Conservation (phyloP, 768 basidiomycete species). For the Lanmaoa rubissima region DNA sequence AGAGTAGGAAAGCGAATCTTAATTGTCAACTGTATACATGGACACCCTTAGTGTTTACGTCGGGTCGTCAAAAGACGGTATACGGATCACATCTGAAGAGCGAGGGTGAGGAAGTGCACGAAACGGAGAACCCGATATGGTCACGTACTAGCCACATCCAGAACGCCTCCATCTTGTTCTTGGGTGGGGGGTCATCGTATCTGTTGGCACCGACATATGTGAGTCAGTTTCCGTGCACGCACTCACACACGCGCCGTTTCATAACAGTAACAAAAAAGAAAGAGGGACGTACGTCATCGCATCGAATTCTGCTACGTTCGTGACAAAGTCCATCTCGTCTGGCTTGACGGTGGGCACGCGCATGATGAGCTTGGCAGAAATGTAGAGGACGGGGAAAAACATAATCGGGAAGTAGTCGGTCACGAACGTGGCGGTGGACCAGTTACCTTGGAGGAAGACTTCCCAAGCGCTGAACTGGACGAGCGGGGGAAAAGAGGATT, state of each 20-base stretch:
- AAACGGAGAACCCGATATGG: background rate
- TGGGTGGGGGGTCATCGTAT: slow-evolving; percentile 28
- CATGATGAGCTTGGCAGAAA: slow-evolving; percentile 24
- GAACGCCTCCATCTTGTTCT: slow-evolving; percentile 24
- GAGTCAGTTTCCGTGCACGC: background rate
- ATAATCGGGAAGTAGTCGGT: slow-evolving; percentile 42
- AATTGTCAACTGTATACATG: background rate
- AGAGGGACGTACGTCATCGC: slow-evolving; percentile 20
- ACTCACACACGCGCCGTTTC: too few species aligned
- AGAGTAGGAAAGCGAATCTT: background rate
- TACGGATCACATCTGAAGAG: slow-evolving; percentile 8
- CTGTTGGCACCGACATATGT: slow-evolving; percentile 4
- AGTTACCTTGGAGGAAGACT: slow-evolving; percentile 40
- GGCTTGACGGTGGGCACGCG: slow-evolving; percentile 3
- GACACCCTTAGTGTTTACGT: background rate
- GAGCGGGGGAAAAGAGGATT: too few species aligned
- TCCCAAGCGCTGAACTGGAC: slow-evolving; percentile 39
- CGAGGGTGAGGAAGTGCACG: background rate
- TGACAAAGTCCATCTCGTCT: slow-evolving; percentile 29
- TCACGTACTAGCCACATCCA: slow-evolving; percentile 30
- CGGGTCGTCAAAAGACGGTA: background rate
- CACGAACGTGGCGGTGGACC: slow-evolving; percentile 39
- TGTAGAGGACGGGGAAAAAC: slow-evolving; percentile 48
- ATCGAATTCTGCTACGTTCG: slow-evolving; percentile 29
- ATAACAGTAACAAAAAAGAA: too few species aligned